Conservation (phyloP, 495 filamentous ascomycete genomes). For the Hyaloscypha variabilis region DNA sequence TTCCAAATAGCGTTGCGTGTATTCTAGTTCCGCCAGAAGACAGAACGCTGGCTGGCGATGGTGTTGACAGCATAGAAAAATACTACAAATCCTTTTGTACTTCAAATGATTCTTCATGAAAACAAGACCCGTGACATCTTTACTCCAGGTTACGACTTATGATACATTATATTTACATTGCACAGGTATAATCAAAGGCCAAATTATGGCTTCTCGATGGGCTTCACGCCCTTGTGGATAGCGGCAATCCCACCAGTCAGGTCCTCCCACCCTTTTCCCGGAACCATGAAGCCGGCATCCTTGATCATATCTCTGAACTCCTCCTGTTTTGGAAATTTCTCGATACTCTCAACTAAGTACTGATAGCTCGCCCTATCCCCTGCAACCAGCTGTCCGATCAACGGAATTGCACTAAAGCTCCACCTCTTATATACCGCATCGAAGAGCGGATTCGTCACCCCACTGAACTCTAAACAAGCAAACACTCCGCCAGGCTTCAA, state of each 20-base stretch:
- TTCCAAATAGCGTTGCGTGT: constrained; percentile 35
- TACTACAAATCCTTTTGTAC: constrained; percentile 27
- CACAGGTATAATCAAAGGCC: constrained; percentile 3
- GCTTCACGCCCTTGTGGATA: constrained; percentile 96
- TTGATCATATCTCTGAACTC: constrained; percentile 86
- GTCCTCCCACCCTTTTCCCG: constrained; percentile 82
- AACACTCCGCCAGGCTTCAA: constrained; percentile 95
- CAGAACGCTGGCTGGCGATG: constrained; percentile 26
- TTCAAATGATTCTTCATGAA: neutral
- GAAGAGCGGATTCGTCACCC: constrained; percentile 72
- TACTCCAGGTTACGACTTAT: constrained; percentile 9
- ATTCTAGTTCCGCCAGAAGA: constrained; percentile 33
- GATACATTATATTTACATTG: neutral
- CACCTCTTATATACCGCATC: constrained; percentile 93
- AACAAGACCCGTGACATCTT: constrained; percentile 1
- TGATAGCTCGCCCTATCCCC: constrained; percentile 96
- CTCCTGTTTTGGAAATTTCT: constrained; percentile 83
- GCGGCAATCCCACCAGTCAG: constrained; percentile 90
- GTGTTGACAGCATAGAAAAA: constrained; percentile 32
- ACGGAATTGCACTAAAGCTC: constrained; percentile 91
- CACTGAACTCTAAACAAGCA: constrained; percentile 94
- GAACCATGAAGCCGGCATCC: constrained; percentile 85
- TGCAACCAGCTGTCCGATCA: constrained; percentile 94
- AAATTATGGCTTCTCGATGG: constrained; percentile 39
- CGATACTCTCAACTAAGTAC: constrained; percentile 98